Conservation (phyloP, 352 stramenopile species). For the Phytophthora lateralis region DNA sequence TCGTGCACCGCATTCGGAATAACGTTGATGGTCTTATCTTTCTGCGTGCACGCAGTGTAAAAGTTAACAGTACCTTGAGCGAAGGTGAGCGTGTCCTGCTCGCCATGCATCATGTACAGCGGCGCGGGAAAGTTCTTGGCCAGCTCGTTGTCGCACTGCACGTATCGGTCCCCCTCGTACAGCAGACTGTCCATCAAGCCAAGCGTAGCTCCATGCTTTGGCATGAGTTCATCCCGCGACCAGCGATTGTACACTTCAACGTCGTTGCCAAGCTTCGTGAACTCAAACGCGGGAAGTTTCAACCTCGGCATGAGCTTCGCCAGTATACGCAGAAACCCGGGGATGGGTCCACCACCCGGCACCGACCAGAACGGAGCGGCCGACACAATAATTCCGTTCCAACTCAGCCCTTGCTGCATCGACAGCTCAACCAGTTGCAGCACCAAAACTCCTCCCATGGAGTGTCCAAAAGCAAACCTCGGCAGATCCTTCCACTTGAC, state of each 20-base stretch:
- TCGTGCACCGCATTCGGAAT: conserved; percentile 44
- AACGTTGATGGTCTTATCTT: conserved; percentile 58
- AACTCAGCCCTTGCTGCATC: conserved; percentile 23
- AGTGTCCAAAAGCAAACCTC: conserved; percentile 62
- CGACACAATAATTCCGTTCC: conserved; percentile 53
- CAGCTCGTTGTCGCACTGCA: conserved; percentile 26
- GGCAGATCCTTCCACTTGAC: conserved; percentile 48
- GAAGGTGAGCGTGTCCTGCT: conserved; percentile 45
- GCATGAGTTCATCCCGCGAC: conserved; percentile 42
- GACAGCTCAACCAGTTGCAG: conserved; percentile 39
- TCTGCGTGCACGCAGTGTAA: conserved; percentile 32
- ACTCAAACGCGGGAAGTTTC: conserved; percentile 34
- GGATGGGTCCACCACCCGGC: conserved; percentile 26
- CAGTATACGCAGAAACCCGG: conserved; percentile 28
- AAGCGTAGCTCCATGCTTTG: conserved; percentile 35
- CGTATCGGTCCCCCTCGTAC: conserved; percentile 27
- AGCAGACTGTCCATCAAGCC: conserved; percentile 33
- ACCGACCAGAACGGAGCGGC: conserved; percentile 37
- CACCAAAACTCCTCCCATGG: conserved; percentile 55
- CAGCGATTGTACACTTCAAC: conserved; percentile 33
- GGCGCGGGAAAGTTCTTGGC: conserved; percentile 31
- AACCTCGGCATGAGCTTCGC: conserved; percentile 35
- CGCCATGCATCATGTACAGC: conserved; percentile 47
- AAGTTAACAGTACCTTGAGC: conserved; percentile 42
- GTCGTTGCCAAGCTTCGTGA: conserved; percentile 40